These are phyloP conservation scores for Sclerotinia subarctica DNA, from an alignment of 2,329 filamentous ascomycete genomes.

Conservation along the genomic window DNA sequence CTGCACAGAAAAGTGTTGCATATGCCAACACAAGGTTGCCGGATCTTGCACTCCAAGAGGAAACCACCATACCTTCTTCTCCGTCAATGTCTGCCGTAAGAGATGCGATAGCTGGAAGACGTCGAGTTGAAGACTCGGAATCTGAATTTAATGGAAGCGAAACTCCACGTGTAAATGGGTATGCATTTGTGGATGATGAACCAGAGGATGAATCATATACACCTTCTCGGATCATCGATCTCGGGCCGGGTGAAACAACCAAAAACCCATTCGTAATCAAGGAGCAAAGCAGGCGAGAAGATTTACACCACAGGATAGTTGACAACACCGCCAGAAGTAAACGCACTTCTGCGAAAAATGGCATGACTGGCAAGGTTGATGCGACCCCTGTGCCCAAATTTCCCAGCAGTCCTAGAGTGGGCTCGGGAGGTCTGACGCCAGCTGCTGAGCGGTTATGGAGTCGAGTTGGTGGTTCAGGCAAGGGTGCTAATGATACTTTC, in stretches of 20 bases:
- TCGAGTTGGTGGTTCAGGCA: slow-evolving; percentile 50
- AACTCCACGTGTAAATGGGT: slow-evolving; percentile 89
- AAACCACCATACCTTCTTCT: slow-evolving; percentile 60
- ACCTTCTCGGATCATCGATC: slow-evolving; percentile 48
- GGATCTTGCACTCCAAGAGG: slow-evolving; percentile 42
- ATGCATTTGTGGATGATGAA: slow-evolving; percentile 88
- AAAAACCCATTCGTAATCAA: slow-evolving; percentile 79
- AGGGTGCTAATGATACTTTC: slow-evolving; percentile 33
- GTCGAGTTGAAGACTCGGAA: slow-evolving; percentile 60
- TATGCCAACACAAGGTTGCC: slow-evolving; percentile 83
- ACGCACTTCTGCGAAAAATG: slow-evolving; percentile 56
- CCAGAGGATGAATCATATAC: slow-evolving; percentile 48
- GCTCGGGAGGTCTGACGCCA: slow-evolving; percentile 60
- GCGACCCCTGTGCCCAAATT: slow-evolving; percentile 66
- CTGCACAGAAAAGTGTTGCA: slow-evolving; percentile 71
- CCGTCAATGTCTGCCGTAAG: slow-evolving; percentile 81
- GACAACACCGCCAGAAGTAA: slow-evolving; percentile 75
- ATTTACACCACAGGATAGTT: slow-evolving; percentile 81
- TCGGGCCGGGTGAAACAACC: slow-evolving; percentile 58
- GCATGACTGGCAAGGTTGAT: slow-evolving; percentile 57
- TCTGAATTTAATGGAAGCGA: slow-evolving; percentile 58
- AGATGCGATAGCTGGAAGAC: slow-evolving; percentile 76
- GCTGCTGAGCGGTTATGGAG: slow-evolving; percentile 68
- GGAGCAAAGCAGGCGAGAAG: slow-evolving; percentile 72
- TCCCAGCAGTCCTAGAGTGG: slow-evolving; percentile 59